These are phyloP conservation scores for Nepenthes mirabilis DNA, from an alignment of 148 eudicot genomes.

Conservation along the genomic window DNA sequence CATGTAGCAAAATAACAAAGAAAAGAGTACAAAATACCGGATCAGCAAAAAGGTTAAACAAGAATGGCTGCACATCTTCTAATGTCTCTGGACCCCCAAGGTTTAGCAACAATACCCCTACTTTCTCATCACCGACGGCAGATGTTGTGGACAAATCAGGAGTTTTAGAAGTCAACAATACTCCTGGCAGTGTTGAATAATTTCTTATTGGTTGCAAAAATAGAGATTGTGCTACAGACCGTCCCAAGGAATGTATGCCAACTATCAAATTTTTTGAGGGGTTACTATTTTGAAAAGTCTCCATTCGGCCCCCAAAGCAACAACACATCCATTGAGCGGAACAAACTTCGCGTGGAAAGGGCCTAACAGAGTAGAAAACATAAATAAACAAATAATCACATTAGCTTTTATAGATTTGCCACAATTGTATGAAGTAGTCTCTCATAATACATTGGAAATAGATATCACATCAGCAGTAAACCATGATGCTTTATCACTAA, in stretches of 20 bases:
- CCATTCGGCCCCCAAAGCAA: conserved; percentile 32
- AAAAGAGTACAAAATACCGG: conserved; percentile 46
- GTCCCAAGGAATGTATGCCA: conserved; percentile 24
- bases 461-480: no score
- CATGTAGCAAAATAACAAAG: background rate
- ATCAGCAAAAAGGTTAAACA: conserved; percentile 94
- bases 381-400: background rate
- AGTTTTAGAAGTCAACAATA: conserved; percentile 47
- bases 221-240: conserved; percentile 23
- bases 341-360: conserved; percentile 33
- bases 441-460: background rate
- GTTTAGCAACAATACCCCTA: conserved; percentile 84
- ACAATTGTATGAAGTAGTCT: background rate
- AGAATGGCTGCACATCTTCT: conserved; percentile 94
- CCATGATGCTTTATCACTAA: no score
- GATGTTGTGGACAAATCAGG: conserved; percentile 25
- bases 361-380: conserved; percentile 23
- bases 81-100: conserved; percentile 99
- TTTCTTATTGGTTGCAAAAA: conserved; percentile 16
- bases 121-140: conserved; percentile 45
- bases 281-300: conserved; percentile 21
- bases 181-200: conserved; percentile 26
- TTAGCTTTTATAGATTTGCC: background rate
- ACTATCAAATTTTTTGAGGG: conserved; percentile 20
- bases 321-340: conserved; percentile 26